Conservation (phyloP, 768 basidiomycete genomes). For the Calocera cornea region DNA sequence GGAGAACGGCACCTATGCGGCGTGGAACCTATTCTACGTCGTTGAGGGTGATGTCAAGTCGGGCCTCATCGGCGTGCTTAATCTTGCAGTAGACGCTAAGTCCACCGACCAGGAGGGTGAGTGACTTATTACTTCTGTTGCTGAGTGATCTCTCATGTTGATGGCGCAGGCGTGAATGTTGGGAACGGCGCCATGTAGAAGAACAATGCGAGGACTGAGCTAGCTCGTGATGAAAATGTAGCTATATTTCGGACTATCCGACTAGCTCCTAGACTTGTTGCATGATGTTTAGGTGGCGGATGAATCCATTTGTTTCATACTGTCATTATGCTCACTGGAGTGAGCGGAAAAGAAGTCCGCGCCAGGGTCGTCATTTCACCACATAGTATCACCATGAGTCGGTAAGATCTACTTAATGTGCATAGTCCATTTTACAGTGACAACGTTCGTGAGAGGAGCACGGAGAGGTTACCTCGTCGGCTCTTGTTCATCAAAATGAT, state of each 20-base stretch:
- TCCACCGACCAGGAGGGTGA: not conserved
- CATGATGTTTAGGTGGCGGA: not conserved
- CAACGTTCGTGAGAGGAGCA: not conserved
- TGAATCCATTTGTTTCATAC: no score
- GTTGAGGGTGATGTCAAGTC: conserved; percentile 5
- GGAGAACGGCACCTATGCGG: not conserved
- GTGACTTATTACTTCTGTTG: not conserved
- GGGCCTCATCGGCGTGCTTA: conserved; percentile 8
- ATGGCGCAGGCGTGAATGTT: not conserved
- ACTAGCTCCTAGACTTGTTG: not conserved
- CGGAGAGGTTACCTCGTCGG: not conserved
- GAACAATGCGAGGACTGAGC: not conserved
- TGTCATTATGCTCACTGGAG: no score
- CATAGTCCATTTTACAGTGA: no score
- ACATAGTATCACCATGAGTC: no score
- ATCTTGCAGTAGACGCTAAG: not conserved
- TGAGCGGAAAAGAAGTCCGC: no score
- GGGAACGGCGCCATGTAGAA: not conserved
- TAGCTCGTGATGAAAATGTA: not conserved
- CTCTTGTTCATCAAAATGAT: conserved; percentile 1
- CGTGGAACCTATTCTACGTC: conserved; percentile 10
- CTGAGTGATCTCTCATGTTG: no score
- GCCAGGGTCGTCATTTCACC: no score
- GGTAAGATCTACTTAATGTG: no score
- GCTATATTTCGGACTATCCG: no score